Conservation (phyloP, 2,329 filamentous ascomycete genomes). For the Lithohypha guttulata region DNA sequence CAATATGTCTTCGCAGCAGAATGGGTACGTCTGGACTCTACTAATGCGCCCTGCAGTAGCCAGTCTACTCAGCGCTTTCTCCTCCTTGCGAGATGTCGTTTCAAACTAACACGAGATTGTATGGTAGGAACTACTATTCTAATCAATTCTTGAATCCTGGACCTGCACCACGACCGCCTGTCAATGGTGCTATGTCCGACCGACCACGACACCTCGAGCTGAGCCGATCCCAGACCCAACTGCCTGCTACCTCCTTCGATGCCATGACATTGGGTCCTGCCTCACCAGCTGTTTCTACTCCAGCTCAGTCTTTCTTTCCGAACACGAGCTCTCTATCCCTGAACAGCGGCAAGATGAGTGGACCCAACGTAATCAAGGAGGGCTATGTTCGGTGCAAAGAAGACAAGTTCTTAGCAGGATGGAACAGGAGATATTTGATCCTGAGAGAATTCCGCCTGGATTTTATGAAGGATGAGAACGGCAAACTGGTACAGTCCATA, state of each 20-base stretch:
- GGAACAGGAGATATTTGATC: constrained; percentile 84
- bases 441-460: constrained; percentile 87
- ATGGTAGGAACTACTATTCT: constrained; percentile 46
- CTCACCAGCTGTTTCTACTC: constrained; percentile 54
- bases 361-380: constrained; percentile 61
- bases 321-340: constrained; percentile 65
- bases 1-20: constrained; percentile 10
- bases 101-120: constrained; percentile 9
- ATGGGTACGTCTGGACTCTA: constrained; percentile 10
- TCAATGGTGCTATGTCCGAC: constrained; percentile 40
- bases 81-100: background rate
- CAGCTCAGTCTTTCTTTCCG: constrained; percentile 50
- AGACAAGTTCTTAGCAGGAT: constrained; percentile 66
- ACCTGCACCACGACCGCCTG: constrained; percentile 78
- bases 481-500: constrained; percentile 78
- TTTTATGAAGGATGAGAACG: constrained; percentile 83
- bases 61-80: background rate
- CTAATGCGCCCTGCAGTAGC: background rate
- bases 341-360: constrained; percentile 47
- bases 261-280: constrained; percentile 54
- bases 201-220: constrained; percentile 65
- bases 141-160: constrained; percentile 91
- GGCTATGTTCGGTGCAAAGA: constrained; percentile 57
- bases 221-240: constrained; percentile 58
- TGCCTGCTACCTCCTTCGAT: constrained; percentile 46